phyloP scores from a whole-genome alignment of 2,329 filamentous ascomycete species.

The Amauroascus niger region DNA sequence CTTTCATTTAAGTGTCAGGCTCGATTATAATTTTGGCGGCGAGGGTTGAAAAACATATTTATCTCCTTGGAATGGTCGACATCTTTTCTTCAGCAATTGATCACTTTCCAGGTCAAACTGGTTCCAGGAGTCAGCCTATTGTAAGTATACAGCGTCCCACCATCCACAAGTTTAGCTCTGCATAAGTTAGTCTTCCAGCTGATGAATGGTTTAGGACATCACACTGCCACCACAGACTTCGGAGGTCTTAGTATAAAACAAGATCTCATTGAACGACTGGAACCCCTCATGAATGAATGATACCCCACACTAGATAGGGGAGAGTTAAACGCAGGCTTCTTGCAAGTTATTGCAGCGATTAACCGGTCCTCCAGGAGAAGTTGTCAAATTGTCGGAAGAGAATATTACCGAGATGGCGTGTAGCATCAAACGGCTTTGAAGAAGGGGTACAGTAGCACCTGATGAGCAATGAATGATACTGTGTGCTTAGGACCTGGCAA shows the following conservation, averaged over 20 bases:
- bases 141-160: neutral
- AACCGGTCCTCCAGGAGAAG: too few species aligned
- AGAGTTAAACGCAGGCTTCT: too few species aligned
- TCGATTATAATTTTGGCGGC: too few species aligned
- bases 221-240: too few species aligned
- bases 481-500: neutral
- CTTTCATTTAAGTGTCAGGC: too few species aligned
- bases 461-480: neutral
- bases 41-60: too few species aligned
- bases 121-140: neutral
- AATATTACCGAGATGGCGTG: neutral
- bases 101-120: neutral
- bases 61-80: too few species aligned
- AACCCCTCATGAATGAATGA: neutral
- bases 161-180: neutral
- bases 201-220: neutral
- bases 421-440: neutral
- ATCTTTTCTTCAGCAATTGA: neutral
- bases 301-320: too few species aligned
- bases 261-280: neutral
- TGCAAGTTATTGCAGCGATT: too few species aligned
- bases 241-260: neutral
- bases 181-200: neutral
- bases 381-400: neutral
- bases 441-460: neutral